A percentile compares a stretch with the other conserved stretches of the same genome.
Evolutionary conservation across 768 basidiomycete species (phyloP).

Genomic region (Hemileccinum rubropunctum): DNA sequence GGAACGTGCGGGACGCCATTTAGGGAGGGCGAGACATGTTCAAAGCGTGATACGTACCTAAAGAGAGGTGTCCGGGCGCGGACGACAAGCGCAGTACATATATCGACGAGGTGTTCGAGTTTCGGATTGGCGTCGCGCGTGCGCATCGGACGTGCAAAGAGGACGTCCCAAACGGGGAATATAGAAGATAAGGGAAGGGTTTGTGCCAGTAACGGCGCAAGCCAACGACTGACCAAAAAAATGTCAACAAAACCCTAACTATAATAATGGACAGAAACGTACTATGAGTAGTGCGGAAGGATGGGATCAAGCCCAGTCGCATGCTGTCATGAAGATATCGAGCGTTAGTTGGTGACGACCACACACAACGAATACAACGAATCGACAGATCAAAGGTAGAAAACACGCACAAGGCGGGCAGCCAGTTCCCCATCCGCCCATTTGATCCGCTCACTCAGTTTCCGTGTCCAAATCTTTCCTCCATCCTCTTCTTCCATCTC

Average conservation of each 20-base stretch:
- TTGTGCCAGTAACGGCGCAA: conserved; percentile 68
- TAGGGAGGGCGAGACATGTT: not conserved
- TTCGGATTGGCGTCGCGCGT: conserved; percentile 55
- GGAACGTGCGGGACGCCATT: not conserved
- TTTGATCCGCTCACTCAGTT: conserved; percentile 54
- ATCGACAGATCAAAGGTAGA: not conserved
- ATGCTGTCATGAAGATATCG: conserved; percentile 37
- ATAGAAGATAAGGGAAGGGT: conserved; percentile 64
- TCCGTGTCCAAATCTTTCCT: conserved; percentile 58
- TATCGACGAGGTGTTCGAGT: conserved; percentile 65
- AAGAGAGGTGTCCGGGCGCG: conserved; percentile 52
- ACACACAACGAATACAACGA: not conserved
- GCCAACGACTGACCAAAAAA: conserved; percentile 57
- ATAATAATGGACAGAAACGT: conserved; percentile 33
- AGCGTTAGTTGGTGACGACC: not conserved
- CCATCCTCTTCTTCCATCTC: conserved; percentile 72
- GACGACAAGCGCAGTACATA: conserved; percentile 69
- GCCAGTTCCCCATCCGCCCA: conserved; percentile 66
- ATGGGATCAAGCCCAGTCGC: conserved; percentile 65
- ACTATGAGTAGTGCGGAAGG: conserved; percentile 81
- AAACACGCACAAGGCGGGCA: conserved; percentile 48
- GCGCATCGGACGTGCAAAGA: conserved; percentile 60
- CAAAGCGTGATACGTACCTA: conserved; percentile 39
- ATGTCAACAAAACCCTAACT: conserved; percentile 1
- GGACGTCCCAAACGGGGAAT: conserved; percentile 65